These are phyloP conservation scores for Oryza nivara DNA, from an alignment of 176 grass and related monocot species.

Conservation along the genomic window DNA sequence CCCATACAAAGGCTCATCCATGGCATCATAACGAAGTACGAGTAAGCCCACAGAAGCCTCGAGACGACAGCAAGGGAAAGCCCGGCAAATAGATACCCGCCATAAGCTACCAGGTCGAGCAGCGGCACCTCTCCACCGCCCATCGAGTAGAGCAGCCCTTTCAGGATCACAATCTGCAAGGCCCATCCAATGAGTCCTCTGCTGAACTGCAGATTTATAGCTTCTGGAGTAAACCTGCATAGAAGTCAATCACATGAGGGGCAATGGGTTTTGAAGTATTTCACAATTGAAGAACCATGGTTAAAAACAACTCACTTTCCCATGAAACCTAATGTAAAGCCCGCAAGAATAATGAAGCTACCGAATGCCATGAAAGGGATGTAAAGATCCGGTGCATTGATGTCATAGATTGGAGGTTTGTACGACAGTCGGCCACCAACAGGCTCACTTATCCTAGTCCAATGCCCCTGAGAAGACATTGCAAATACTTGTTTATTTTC, in stretches of 20 bases:
- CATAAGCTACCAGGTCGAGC: constrained; percentile 81
- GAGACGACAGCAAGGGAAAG: constrained; percentile 57
- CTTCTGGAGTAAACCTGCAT: constrained; percentile 85
- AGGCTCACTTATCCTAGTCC: constrained; percentile 88
- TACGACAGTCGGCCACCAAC: constrained; percentile 81
- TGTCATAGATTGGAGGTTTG: constrained; percentile 92
- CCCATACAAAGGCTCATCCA: constrained; percentile 94
- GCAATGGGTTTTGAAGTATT: background rate
- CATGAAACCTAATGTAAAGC: constrained; percentile 74
- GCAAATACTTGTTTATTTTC: constrained; percentile 2
- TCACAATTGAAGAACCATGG: background rate
- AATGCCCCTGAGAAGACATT: constrained; percentile 68
- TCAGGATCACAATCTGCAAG: constrained; percentile 70
- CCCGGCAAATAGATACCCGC: constrained; percentile 66
- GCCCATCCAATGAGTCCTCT: constrained; percentile 73
- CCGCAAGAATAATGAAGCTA: constrained; percentile 77
- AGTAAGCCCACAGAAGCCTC: constrained; percentile 70
- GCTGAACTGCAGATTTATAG: constrained; percentile 78
- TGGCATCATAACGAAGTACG: constrained; percentile 63
- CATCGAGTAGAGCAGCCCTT: constrained; percentile 68
- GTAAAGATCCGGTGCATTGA: constrained; percentile 94
- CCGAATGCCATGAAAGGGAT: constrained; percentile 97
- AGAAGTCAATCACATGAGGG: background rate
- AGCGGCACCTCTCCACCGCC: constrained; percentile 80
- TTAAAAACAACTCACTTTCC: constrained; percentile 68